Conservation (phyloP, 148 eudicot species). For the Simmondsia chinensis region DNA sequence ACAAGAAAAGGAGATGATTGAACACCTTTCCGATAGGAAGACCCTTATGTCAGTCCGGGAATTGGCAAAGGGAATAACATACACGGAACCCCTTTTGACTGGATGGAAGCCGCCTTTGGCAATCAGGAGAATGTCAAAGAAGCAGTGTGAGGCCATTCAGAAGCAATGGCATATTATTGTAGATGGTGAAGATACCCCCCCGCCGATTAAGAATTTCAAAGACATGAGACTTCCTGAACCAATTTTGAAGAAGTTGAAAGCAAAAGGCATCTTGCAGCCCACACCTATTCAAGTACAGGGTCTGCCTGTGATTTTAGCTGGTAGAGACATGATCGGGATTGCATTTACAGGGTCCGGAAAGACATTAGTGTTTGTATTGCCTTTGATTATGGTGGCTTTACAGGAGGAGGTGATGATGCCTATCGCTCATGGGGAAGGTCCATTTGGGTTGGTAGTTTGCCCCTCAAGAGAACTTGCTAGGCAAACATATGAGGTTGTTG, state of each 20-base stretch:
- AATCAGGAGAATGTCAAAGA: slow-evolving; percentile 54
- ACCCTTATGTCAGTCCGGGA: slow-evolving; percentile 78
- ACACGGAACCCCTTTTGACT: slow-evolving; percentile 61
- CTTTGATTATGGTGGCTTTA: slow-evolving; percentile 73
- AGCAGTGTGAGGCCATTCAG: slow-evolving; percentile 43
- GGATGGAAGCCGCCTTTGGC: slow-evolving; percentile 70
- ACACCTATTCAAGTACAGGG: slow-evolving; percentile 90
- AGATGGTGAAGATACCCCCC: slow-evolving; percentile 75
- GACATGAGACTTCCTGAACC: slow-evolving; percentile 82
- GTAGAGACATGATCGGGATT: slow-evolving; percentile 88
- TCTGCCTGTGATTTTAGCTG: slow-evolving; percentile 70
- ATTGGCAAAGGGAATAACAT: slow-evolving; percentile 79
- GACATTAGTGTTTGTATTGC: slow-evolving; percentile 74
- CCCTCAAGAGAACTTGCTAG: slow-evolving; percentile 91
- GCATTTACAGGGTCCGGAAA: slow-evolving; percentile 92
- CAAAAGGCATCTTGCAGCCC: slow-evolving; percentile 67
- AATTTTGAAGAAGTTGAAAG: slow-evolving; percentile 38
- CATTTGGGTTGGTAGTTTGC: slow-evolving; percentile 74
- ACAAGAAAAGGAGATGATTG: slow-evolving; percentile 86
- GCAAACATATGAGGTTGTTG: slow-evolving; percentile 76
- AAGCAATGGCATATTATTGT: slow-evolving; percentile 87
- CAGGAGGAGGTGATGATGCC: slow-evolving; percentile 93
- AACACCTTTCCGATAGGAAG: slow-evolving; percentile 64
- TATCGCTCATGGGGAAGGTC: slow-evolving; percentile 71
- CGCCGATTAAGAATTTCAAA: slow-evolving; percentile 80